phyloP scores from a whole-genome alignment of 2,329 filamentous ascomycete genomes.

The Neofusicoccum laricinum region DNA sequence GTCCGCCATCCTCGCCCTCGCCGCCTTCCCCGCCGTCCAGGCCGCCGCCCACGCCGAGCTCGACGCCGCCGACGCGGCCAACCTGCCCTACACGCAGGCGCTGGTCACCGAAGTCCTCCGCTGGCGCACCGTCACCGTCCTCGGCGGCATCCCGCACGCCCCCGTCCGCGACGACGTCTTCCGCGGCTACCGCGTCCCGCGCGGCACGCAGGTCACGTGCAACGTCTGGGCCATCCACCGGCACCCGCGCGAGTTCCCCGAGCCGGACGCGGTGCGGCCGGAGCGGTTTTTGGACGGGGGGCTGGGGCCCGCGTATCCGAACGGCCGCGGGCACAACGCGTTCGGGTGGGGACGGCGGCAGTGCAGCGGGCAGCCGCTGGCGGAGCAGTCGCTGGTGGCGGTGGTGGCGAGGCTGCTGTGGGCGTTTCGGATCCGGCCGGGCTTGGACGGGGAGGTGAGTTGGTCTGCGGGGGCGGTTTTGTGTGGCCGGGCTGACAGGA shows the following conservation, averaged over 20 bases:
- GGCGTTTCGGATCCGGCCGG: conserved; percentile 12
- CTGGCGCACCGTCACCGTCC: conserved; percentile 28
- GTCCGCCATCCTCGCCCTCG: conserved; percentile 27
- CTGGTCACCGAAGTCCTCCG: conserved; percentile 29
- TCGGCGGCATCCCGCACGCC: conserved; percentile 28
- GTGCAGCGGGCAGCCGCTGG: conserved; percentile 31
- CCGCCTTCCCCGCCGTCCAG: conserved; percentile 24
- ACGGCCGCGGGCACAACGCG: conserved; percentile 33
- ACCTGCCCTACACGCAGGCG: conserved; percentile 27
- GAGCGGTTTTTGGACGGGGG: conserved; percentile 24
- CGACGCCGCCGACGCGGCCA: conserved; percentile 25
- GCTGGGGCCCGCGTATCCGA: background rate
- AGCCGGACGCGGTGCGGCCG: conserved; percentile 20
- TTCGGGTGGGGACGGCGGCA: conserved; percentile 53
- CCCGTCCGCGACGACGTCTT: conserved; percentile 27
- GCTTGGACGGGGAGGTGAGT: conserved; percentile 4
- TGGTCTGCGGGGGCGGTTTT: background rate
- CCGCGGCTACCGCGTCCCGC: conserved; percentile 36
- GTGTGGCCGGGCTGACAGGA: background rate
- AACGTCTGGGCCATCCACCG: conserved; percentile 37
- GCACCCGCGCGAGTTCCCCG: conserved; percentile 21
- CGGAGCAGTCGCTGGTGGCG: conserved; percentile 6
- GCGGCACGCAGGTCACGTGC: conserved; percentile 29
- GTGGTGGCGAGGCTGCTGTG: conserved; percentile 10
- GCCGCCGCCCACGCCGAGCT: conserved; percentile 28